A percentile compares a stretch with the other conserved stretches of the same genome.
These are phyloP conservation scores for Coprinopsis sp. DNA, from an alignment of 768 basidiomycete genomes.

Conservation along the genomic window DNA sequence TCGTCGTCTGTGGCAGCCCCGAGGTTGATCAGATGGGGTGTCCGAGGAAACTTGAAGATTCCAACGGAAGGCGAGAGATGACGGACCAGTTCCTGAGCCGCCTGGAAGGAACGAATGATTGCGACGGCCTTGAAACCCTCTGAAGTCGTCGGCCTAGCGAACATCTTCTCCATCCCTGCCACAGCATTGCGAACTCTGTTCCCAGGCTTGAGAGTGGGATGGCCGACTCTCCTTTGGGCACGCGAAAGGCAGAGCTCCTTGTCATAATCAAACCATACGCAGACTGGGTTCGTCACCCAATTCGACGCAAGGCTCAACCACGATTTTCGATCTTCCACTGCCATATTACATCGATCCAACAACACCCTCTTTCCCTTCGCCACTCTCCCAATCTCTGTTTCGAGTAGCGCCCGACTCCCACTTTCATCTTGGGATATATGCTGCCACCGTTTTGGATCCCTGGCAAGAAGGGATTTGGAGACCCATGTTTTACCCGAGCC, in stretches of 20 bases:
- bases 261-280: slow-evolving; percentile 54
- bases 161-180: slow-evolving; percentile 45
- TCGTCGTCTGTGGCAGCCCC: slow-evolving; percentile 56
- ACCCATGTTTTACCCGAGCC: slow-evolving; percentile 61
- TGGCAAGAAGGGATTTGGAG: slow-evolving; percentile 39
- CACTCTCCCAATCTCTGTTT: slow-evolving; percentile 42
- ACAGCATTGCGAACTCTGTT: slow-evolving; percentile 51
- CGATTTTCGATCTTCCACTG: slow-evolving; percentile 38
- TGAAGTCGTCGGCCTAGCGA: slow-evolving; percentile 39
- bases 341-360: slow-evolving; percentile 55
- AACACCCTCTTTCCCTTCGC: slow-evolving; percentile 35
- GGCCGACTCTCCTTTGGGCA: slow-evolving; percentile 52
- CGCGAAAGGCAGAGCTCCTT: slow-evolving; percentile 45
- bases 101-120: slow-evolving; percentile 45
- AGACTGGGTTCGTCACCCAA: slow-evolving; percentile 42
- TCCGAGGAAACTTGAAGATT: slow-evolving; percentile 58
- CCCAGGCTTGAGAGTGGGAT: slow-evolving; percentile 56
- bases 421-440: slow-evolving; percentile 54
- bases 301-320: slow-evolving; percentile 49
- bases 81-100: slow-evolving; percentile 42
- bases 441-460: slow-evolving; percentile 40
- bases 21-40: slow-evolving; percentile 53
- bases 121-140: slow-evolving; percentile 53
- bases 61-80: slow-evolving; percentile 32
- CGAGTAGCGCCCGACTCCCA: slow-evolving; percentile 46